Conservation (phyloP, 2,329 filamentous ascomycete genomes). For the Colletotrichum sp. region DNA sequence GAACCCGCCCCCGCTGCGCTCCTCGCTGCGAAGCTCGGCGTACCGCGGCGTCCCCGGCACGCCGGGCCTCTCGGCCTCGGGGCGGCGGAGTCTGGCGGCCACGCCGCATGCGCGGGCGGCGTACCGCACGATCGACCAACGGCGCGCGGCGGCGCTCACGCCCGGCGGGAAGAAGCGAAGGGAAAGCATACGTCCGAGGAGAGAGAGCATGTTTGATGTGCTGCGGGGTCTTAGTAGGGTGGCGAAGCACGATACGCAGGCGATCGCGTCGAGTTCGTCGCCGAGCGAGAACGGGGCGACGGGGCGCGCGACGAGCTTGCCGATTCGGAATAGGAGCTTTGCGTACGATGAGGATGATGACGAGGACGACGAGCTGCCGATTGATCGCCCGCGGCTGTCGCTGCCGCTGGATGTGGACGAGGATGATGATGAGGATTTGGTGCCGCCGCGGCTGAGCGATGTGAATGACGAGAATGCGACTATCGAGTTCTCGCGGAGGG, state of each 20-base stretch:
- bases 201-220: conserved; percentile 60
- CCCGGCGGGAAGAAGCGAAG: conserved; percentile 60
- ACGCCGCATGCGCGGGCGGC: conserved; percentile 69
- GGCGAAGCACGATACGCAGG: conserved; percentile 54
- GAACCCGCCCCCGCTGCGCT: too few relatives aligned
- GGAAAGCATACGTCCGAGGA: conserved; percentile 60
- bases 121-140: conserved; percentile 61
- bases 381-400: conserved; percentile 59
- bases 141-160: conserved; percentile 64
- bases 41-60: background rate
- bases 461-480: conserved; percentile 62
- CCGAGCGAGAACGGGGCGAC: conserved; percentile 27
- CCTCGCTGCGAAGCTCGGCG: too few relatives aligned
- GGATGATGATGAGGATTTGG: conserved; percentile 53
- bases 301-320: conserved; percentile 15
- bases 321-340: conserved; percentile 24
- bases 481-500: conserved; percentile 63
- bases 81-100: conserved; percentile 45
- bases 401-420: conserved; percentile 51
- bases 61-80: conserved; percentile 50
- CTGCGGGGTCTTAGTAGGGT: conserved; percentile 59
- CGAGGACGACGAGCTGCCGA: conserved; percentile 52
- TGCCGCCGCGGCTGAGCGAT: conserved; percentile 57
- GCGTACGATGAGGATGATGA: conserved; percentile 25
- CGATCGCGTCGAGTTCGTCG: conserved; percentile 54